phyloP scores from a whole-genome alignment of 2,329 filamentous ascomycete species.

The Colletotrichum sp. region DNA sequence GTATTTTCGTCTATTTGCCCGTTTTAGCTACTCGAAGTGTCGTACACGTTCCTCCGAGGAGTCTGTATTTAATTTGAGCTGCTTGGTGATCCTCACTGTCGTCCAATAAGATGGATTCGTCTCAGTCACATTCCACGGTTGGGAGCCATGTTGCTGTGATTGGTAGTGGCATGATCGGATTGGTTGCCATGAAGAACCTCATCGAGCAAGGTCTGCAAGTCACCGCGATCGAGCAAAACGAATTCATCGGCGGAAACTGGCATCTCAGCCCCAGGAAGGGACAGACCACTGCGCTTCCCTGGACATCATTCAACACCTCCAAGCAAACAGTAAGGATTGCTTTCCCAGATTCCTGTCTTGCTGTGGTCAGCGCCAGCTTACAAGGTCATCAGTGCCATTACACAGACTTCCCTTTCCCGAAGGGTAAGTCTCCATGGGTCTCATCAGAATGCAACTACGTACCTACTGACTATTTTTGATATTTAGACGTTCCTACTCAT shows the following conservation, averaged over 20 bases:
- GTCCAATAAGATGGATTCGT: neutral
- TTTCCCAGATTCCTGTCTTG: neutral
- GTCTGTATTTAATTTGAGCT: neutral
- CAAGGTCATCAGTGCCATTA: neutral
- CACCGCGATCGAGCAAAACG: constrained; percentile 15
- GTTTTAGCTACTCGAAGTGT: neutral
- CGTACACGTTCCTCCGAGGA: neutral
- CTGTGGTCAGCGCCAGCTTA: neutral
- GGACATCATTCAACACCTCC: constrained; percentile 19
- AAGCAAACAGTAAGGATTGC: constrained; percentile 4
- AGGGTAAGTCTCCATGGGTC: neutral
- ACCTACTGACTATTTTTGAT: neutral
- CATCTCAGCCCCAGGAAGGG: neutral
- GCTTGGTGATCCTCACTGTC: neutral
- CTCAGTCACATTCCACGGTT: neutral
- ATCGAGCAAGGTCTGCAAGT: constrained; percentile 18
- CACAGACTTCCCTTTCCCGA: constrained; percentile 17
- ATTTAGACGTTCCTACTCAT: constrained; percentile 29
- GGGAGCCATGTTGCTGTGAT: constrained; percentile 32
- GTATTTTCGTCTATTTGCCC: neutral
- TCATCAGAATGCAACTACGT: neutral
- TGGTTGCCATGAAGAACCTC: constrained; percentile 22
- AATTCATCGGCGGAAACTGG: constrained; percentile 21
- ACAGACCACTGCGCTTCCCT: constrained; percentile 7
- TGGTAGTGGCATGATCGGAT: constrained; percentile 16